phyloP scores from a whole-genome alignment of 106 monocot genomes.

The Ottelia alismoides region DNA sequence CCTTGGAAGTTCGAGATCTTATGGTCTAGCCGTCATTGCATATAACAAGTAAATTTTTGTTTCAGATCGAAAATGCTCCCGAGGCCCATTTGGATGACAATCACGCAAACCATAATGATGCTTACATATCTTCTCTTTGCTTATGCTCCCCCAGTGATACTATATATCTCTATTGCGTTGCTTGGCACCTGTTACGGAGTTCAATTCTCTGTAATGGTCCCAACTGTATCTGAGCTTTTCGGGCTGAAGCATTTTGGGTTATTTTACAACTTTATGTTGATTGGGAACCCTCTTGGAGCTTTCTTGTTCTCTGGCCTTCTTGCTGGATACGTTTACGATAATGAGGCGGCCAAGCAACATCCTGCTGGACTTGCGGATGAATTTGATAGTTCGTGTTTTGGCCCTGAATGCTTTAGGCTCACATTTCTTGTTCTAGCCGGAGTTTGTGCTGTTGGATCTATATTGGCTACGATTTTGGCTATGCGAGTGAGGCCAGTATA shows the following conservation, averaged over 20 bases:
- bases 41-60: too few relatives aligned
- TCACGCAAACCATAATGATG: conserved; percentile 54
- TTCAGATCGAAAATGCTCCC: conserved; percentile 75
- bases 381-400: conserved; percentile 29
- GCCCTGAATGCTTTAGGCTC: conserved; percentile 70
- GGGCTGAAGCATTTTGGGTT: conserved; percentile 79
- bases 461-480: conserved; percentile 46
- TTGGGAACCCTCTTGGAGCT: conserved; percentile 79
- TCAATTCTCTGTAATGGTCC: conserved; percentile 68
- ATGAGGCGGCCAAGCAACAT: conserved; percentile 39
- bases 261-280: conserved; percentile 77
- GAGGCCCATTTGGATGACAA: conserved; percentile 59
- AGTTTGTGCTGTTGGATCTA: conserved; percentile 43
- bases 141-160: conserved; percentile 19
- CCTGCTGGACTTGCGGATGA: neutral
- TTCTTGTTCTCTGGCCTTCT: conserved; percentile 52
- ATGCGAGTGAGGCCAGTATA: conserved; percentile 70
- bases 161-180: conserved; percentile 44
- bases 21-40: neutral
- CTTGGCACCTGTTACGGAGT: conserved; percentile 77
- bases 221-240: conserved; percentile 71
- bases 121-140: conserved; percentile 57
- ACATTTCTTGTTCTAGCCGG: conserved; percentile 66
- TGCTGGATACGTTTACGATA: conserved; percentile 70
- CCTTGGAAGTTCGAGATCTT: neutral